Evolutionary conservation across 2,329 filamentous ascomycete species (phyloP), one percentile per base, ranked within the genome.

Genomic region (Drechslerella coelobrocha): DNA sequence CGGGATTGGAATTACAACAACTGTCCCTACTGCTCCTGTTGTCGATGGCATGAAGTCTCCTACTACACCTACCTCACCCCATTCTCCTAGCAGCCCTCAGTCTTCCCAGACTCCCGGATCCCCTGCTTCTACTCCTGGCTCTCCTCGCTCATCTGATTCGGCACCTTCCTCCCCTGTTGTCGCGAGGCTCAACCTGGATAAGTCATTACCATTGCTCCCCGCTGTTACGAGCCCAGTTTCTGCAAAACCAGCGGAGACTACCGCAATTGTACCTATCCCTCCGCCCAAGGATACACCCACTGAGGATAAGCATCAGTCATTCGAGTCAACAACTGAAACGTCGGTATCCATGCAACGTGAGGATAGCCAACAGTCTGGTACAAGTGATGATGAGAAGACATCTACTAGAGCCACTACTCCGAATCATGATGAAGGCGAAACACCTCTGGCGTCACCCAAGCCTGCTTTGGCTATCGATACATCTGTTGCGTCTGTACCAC

Each of bases 361-460:
- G 37, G 66, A 71, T 34, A 71, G 66, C 17, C 66, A 71, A 26
- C 59, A 71, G 10, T 71, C 66, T 3, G 66, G 45, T 1, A 63
- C 59, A 1, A 71, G 59, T 31, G 66, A 71, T 31, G 66, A 71
- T 26, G 66, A 71, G 21, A 62, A 60, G 31, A 53, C 57, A 14
- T 74, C 74, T 9, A 75, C 72, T n/a, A 74, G 73, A 31, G 69
- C 73, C 45, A 63, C 72, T 14, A 75, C 74, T 9, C 73, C 74
- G 17, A 72, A 74, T 27, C 73, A 75, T 14, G 61, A 63, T 8
- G 60, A 48, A 21, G 31, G 41, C 17, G 66, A 71, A 37, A 71
- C 59, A 26, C 66, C 66, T 23, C 41, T 71, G n/a, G 59, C 59
- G 17, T 60, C 66, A n/a, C 66, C 66, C 21, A 59, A 43, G 17